Percentiles rank a stretch among this genome's conserved stretches.
These are phyloP conservation scores for Sonneratia caseolaris DNA, from an alignment of 345 rosid species.

Conservation along the genomic window DNA sequence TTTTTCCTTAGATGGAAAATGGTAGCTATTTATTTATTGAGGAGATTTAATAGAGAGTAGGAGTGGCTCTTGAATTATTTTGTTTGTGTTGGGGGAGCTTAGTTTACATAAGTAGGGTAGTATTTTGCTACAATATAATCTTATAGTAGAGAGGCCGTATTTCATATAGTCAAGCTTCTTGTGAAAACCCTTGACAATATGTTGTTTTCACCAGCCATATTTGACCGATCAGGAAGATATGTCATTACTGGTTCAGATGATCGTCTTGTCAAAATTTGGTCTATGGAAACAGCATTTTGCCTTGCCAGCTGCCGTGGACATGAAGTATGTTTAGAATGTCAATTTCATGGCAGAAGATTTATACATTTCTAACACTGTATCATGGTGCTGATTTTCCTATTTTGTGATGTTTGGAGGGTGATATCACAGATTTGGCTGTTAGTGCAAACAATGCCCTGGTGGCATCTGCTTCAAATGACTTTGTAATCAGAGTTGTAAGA, in stretches of 20 bases:
- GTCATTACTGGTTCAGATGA: slow-evolving; percentile 97
- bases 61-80: not conserved
- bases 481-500: slow-evolving; percentile 89
- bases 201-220: slow-evolving; percentile 57
- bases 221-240: slow-evolving; percentile 92
- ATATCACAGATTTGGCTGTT: slow-evolving; percentile 96
- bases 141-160: not conserved
- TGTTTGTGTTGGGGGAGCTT: not conserved
- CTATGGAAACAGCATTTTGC: slow-evolving; percentile 99
- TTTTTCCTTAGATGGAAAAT: not conserved
- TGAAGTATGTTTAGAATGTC: slow-evolving; percentile 56
- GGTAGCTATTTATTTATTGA: not conserved
- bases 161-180: not conserved
- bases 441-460: slow-evolving; percentile 88
- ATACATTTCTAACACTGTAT: slow-evolving; percentile 3
- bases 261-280: slow-evolving; percentile 98
- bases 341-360: slow-evolving; percentile 7
- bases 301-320: slow-evolving; percentile 99
- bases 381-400: slow-evolving; percentile 8
- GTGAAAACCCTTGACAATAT: not conserved
- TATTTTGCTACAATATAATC: not conserved
- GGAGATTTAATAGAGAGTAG: not conserved
- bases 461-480: slow-evolving; percentile 98
- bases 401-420: slow-evolving; percentile 50
- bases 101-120: not conserved